These are phyloP conservation scores for Crithidia sp. DNA, from an alignment of 208 protist genomes.

Conservation along the genomic window DNA sequence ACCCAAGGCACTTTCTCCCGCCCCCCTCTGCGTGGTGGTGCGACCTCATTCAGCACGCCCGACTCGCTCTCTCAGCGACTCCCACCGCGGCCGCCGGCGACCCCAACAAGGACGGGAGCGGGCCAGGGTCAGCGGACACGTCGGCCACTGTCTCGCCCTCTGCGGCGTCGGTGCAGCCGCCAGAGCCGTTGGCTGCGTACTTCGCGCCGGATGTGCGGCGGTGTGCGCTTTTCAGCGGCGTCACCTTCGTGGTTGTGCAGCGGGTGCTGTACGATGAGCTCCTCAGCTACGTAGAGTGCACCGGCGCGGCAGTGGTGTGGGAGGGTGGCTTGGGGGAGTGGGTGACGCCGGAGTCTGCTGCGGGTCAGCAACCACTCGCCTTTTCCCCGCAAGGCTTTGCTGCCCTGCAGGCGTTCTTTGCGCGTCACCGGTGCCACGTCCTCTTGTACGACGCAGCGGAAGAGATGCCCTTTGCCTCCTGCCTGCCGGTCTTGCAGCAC, in stretches of 20 bases:
- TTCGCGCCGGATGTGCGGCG: constrained; percentile 45
- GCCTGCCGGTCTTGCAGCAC: constrained; percentile 41
- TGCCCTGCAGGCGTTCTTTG: constrained; percentile 40
- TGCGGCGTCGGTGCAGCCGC: not conserved
- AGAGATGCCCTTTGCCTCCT: constrained; percentile 41
- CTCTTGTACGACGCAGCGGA: constrained; percentile 66
- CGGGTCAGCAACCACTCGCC: not conserved
- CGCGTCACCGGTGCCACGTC: constrained; percentile 47
- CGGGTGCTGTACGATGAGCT: constrained; percentile 64
- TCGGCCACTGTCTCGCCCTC: not conserved
- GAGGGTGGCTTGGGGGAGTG: constrained; percentile 33
- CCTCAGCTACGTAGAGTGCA: constrained; percentile 46
- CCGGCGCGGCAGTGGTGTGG: constrained; percentile 50
- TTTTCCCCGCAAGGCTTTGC: constrained; percentile 3
- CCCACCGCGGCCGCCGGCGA: not conserved
- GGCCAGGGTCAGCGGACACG: not conserved
- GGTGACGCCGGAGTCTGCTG: not conserved
- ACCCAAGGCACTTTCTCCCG: constrained; percentile 36
- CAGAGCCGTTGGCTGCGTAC: constrained; percentile 6
- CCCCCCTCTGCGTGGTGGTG: constrained; percentile 31
- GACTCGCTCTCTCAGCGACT: not conserved
- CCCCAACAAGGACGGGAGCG: not conserved
- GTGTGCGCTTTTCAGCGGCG: constrained; percentile 45
- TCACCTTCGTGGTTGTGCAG: constrained; percentile 73
- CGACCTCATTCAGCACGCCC: constrained; percentile 16